Conservation (phyloP, 169 alveolate species). For the Plasmodium malariae region DNA sequence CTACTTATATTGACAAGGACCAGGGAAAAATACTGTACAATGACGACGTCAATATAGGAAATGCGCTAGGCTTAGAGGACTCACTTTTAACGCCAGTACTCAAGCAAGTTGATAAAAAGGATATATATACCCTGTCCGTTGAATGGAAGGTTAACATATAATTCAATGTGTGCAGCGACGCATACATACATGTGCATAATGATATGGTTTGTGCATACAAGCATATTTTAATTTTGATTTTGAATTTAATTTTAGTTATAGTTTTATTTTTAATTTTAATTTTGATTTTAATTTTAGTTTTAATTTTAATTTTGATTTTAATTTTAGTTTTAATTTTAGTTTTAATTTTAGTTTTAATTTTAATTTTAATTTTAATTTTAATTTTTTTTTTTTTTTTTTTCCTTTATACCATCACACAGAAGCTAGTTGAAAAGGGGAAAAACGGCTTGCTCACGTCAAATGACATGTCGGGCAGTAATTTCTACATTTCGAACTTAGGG, state of each 20-base stretch:
- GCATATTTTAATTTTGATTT: too few relatives aligned
- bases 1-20: slow-evolving; percentile 69
- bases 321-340: too few relatives aligned
- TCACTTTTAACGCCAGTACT: slow-evolving; percentile 82
- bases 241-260: too few relatives aligned
- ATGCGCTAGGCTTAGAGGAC: slow-evolving; percentile 79
- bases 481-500: slow-evolving; percentile 92
- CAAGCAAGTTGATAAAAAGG: slow-evolving; percentile 49
- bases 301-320: too few relatives aligned
- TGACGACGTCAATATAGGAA: slow-evolving; percentile 76
- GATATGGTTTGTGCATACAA: not conserved
- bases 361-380: not conserved
- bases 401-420: slow-evolving; percentile 69
- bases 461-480: slow-evolving; percentile 90
- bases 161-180: not conserved
- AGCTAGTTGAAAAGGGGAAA: slow-evolving; percentile 90
- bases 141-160: slow-evolving; percentile 76
- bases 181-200: not conserved
- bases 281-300: too few relatives aligned
- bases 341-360: not conserved
- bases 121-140: slow-evolving; percentile 74
- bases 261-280: too few relatives aligned
- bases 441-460: slow-evolving; percentile 84
- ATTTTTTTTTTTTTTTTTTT: slow-evolving; percentile 13
- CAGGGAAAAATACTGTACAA: slow-evolving; percentile 57